These are phyloP conservation scores for Silene latifolia DNA, from an alignment of 148 eudicot species.

Conservation along the genomic window DNA sequence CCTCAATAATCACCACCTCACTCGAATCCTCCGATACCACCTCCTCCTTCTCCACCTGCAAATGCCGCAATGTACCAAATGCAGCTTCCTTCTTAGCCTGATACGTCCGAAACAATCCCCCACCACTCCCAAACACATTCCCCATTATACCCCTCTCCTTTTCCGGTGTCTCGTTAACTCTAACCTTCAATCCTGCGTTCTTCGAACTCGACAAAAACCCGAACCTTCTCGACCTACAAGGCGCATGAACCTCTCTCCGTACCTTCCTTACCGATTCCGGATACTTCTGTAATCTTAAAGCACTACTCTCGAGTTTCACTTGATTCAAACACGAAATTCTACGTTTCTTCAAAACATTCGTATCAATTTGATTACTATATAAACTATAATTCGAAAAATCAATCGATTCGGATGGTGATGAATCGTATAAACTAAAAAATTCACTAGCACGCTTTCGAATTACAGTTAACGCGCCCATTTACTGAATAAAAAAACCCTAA, in stretches of 20 bases:
- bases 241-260: constrained; percentile 65
- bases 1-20: constrained; percentile 34
- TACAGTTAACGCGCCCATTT: constrained; percentile 59
- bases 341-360: constrained; percentile 50
- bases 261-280: constrained; percentile 42
- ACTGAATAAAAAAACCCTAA: constrained; percentile 16
- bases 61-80: constrained; percentile 20
- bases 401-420: constrained; percentile 11
- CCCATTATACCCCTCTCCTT: constrained; percentile 34
- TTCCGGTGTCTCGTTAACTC: constrained; percentile 6
- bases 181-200: constrained; percentile 11
- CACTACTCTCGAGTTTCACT: constrained; percentile 24
- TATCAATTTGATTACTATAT: constrained; percentile 28
- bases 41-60: constrained; percentile 18
- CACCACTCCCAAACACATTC: constrained; percentile 15
- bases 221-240: constrained; percentile 31
- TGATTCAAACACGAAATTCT: constrained; percentile 26
- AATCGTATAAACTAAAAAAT: constrained; percentile 22
- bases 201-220: constrained; percentile 29
- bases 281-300: constrained; percentile 39
- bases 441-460: constrained; percentile 58
- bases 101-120: background rate
- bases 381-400: constrained; percentile 19
- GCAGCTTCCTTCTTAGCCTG: constrained; percentile 24
- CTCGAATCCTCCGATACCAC: constrained; percentile 42